Evolutionary conservation across 129 eudicot genomes (phyloP).

Genomic region (Helianthus tuberosus): DNA sequence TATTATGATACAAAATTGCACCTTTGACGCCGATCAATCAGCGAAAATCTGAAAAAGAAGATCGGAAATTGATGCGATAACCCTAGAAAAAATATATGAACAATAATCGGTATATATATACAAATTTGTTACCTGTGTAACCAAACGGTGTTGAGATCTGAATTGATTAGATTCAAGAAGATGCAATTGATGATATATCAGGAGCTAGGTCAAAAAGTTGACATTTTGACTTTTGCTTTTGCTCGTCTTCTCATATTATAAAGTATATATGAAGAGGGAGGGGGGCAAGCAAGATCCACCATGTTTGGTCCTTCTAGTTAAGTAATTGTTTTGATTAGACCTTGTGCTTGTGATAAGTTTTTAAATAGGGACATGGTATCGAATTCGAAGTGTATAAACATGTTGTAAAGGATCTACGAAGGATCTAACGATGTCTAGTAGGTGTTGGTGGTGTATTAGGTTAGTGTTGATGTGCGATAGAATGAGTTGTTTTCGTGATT

Average conservation of each 20-base stretch:
- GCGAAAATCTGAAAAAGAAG: not conserved
- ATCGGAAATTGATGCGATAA: not conserved
- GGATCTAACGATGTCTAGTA: not conserved
- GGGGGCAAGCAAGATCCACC: not conserved
- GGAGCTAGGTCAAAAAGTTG: not conserved
- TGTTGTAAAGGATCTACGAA: no score
- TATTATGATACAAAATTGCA: not conserved
- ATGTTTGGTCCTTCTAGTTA: not conserved
- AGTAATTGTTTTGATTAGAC: not conserved
- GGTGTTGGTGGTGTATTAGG: not conserved
- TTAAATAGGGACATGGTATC: not conserved
- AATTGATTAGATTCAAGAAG: not conserved
- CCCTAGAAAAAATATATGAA: not conserved
- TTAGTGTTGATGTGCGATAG: not conserved
- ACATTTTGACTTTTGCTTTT: not conserved
- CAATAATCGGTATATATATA: not conserved
- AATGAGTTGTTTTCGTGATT: not conserved
- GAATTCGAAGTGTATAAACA: no score
- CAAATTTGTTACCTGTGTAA: not conserved
- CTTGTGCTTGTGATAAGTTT: not conserved
- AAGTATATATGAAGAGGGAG: no score
- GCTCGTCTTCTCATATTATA: not conserved
- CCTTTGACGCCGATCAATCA: not conserved
- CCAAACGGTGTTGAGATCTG: not conserved
- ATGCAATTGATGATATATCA: not conserved